Evolutionary conservation across 2,329 filamentous ascomycete genomes (phyloP).

Genomic region (Lachnellula suecica): DNA sequence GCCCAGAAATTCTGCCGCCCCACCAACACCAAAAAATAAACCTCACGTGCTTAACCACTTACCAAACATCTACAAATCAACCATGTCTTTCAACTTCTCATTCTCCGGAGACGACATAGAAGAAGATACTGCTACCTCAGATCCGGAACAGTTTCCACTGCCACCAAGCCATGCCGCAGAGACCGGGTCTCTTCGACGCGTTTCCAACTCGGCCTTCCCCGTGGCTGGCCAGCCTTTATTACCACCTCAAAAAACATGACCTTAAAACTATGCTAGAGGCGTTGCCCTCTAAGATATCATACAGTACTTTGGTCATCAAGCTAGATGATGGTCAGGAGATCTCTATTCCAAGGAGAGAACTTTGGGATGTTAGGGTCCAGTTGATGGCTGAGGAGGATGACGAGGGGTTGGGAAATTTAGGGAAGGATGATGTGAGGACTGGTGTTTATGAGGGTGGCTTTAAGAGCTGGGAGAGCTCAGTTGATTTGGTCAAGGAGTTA

Average conservation of each 20-base stretch:
- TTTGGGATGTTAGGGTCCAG: constrained; percentile 81
- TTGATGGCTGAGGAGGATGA: constrained; percentile 72
- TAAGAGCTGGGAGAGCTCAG: constrained; percentile 86
- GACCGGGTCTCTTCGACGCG: constrained; percentile 28
- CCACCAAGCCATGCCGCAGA: constrained; percentile 31
- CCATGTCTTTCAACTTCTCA: constrained; percentile 45
- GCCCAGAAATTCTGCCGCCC: not conserved
- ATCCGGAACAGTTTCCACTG: constrained; percentile 3
- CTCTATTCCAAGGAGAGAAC: constrained; percentile 67
- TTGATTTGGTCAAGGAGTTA: constrained; percentile 70
- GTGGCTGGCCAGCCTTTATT: constrained; percentile 61
- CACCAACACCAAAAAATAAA: not conserved
- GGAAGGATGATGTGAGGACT: constrained; percentile 72
- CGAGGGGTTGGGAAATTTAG: constrained; percentile 50
- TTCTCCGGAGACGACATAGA: constrained; percentile 67
- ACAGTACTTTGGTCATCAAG: constrained; percentile 58
- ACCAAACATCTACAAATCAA: not conserved
- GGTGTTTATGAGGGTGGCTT: constrained; percentile 86
- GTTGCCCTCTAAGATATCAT: constrained; percentile 75
- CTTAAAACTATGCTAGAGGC: constrained; percentile 50
- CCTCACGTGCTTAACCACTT: not conserved
- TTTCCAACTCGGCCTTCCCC: constrained; percentile 51
- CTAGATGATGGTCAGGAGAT: constrained; percentile 56
- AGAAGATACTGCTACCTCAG: constrained; percentile 32
- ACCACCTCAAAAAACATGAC: constrained; percentile 50